phyloP scores from a whole-genome alignment of 2,329 filamentous ascomycete species.

The Penicillium italicum region DNA sequence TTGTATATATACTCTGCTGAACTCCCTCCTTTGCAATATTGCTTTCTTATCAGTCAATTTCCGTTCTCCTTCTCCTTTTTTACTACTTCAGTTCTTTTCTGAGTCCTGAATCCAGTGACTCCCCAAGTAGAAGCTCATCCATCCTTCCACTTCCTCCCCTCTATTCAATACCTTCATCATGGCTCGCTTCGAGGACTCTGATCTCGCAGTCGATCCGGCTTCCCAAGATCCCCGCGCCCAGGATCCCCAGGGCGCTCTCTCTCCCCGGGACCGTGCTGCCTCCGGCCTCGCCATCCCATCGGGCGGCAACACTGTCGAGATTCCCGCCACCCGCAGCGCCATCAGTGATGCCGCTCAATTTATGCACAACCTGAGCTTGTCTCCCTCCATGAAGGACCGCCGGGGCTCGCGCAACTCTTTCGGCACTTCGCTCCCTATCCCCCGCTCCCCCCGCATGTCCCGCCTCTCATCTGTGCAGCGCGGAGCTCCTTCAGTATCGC shows the following conservation, averaged over 20 bases:
- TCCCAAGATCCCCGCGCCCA: slow-evolving; percentile 15
- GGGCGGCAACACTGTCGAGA: slow-evolving; percentile 58
- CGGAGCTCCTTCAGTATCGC: slow-evolving; percentile 51
- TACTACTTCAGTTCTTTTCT: slow-evolving; percentile 4
- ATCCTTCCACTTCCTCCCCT: slow-evolving; percentile 4
- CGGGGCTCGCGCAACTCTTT: slow-evolving; percentile 72
- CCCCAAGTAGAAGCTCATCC: slow-evolving; percentile 10
- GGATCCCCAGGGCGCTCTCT: slow-evolving; percentile 19
- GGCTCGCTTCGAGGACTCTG: slow-evolving; percentile 58
- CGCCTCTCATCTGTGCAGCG: slow-evolving; percentile 61
- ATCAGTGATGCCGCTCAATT: slow-evolving; percentile 65
- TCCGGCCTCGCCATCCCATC: slow-evolving; percentile 42
- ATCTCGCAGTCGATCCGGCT: slow-evolving; percentile 45
- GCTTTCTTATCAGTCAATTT: slow-evolving; percentile 17
- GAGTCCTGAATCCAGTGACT: slow-evolving; percentile 11
- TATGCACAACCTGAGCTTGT: slow-evolving; percentile 69
- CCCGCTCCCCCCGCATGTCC: slow-evolving; percentile 65
- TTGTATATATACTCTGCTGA: slow-evolving; percentile 21
- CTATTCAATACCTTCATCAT: slow-evolving; percentile 44
- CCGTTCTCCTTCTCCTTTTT: slow-evolving; percentile 1
- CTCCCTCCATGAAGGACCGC: slow-evolving; percentile 65
- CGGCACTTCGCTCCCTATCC: slow-evolving; percentile 68
- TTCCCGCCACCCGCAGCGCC: slow-evolving; percentile 65
- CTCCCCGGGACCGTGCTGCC: slow-evolving; percentile 28
- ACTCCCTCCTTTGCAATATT: slow-evolving; percentile 3